Evolutionary conservation across 164 flowering plant genomes (phyloP).

Genomic region (Magnolia officinalis): DNA sequence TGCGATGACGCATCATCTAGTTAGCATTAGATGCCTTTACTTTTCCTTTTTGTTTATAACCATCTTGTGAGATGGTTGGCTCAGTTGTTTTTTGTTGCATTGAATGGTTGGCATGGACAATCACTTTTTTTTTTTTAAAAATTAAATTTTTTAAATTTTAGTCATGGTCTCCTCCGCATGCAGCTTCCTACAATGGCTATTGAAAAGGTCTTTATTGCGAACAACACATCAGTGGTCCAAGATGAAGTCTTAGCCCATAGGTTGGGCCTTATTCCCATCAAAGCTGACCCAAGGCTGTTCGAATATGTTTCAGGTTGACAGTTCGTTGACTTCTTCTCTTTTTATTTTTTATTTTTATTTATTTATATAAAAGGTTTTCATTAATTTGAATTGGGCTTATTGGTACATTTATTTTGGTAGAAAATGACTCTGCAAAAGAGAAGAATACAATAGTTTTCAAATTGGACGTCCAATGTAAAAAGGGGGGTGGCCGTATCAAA

Average conservation of each 20-base stretch:
- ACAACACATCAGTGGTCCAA: conserved; percentile 77
- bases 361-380: neutral
- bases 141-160: neutral
- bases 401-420: conserved; percentile 26
- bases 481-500: conserved; percentile 42
- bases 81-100: neutral
- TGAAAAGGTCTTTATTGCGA: conserved; percentile 85
- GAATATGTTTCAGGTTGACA: conserved; percentile 70
- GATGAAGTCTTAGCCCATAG: conserved; percentile 95
- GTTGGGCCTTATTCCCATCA: conserved; percentile 83
- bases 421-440: conserved; percentile 74
- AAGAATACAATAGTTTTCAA: conserved; percentile 89
- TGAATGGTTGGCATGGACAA: neutral
- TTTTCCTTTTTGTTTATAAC: no score
- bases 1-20: no score
- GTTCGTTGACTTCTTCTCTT: neutral
- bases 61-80: no score
- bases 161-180: conserved; percentile 7
- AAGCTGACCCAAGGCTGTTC: conserved; percentile 79
- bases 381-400: neutral
- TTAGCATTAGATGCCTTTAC: no score
- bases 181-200: conserved; percentile 97
- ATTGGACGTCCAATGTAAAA: conserved; percentile 62
- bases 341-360: neutral
- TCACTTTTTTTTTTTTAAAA: neutral